phyloP scores from a whole-genome alignment of 164 flowering plant genomes.

The Dillenia suffruticosa region DNA sequence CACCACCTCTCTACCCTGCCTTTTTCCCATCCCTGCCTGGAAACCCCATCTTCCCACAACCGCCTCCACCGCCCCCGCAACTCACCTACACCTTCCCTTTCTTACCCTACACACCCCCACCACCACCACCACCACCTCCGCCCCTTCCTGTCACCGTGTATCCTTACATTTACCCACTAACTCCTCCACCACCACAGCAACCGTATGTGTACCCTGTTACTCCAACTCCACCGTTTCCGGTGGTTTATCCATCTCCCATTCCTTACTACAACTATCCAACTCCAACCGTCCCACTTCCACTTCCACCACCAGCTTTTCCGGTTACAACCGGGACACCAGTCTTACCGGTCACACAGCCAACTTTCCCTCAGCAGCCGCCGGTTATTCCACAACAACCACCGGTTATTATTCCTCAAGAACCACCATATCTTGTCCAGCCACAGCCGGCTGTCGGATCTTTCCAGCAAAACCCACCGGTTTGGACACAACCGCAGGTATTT shows the following conservation, averaged over 20 bases:
- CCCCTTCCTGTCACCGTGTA: too few species aligned
- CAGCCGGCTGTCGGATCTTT: not conserved
- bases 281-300: not conserved
- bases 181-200: not conserved
- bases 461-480: too few species aligned
- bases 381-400: slow-evolving; percentile 3
- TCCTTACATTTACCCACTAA: too few species aligned
- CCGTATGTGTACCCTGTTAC: not conserved
- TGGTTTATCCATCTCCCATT: not conserved
- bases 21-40: not conserved
- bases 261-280: not conserved
- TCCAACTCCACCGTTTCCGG: not conserved
- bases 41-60: not conserved
- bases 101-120: not conserved
- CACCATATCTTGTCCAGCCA: not conserved
- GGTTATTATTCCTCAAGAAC: not conserved
- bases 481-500: too few species aligned
- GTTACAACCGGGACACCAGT: not conserved
- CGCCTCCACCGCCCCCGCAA: not conserved
- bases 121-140: not conserved
- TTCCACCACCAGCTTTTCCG: not conserved
- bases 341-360: not conserved
- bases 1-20: slow-evolving; percentile 2
- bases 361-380: slow-evolving; percentile 1
- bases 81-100: not conserved